Conservation (phyloP, 2,329 filamentous ascomycete species). For the Capronia americana region DNA sequence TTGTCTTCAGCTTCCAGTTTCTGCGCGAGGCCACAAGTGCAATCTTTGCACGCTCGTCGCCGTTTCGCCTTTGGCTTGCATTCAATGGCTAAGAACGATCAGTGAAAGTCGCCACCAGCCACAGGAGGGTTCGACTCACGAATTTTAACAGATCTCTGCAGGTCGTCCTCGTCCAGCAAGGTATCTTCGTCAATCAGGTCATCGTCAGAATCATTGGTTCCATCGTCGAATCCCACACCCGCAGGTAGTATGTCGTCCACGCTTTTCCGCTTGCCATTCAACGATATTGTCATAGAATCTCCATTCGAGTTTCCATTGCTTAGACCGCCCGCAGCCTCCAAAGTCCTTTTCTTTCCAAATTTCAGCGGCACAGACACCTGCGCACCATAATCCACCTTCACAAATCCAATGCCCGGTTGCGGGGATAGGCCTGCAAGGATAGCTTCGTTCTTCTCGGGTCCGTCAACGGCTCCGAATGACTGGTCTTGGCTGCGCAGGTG, state of each 20-base stretch:
- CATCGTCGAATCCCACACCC: slow-evolving; percentile 72
- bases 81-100: slow-evolving; percentile 68
- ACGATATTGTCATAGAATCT: slow-evolving; percentile 34
- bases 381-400: slow-evolving; percentile 71
- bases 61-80: slow-evolving; percentile 89
- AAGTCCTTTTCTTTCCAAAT: slow-evolving; percentile 66
- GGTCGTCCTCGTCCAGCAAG: slow-evolving; percentile 83
- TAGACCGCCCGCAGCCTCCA: slow-evolving; percentile 37
- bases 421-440: slow-evolving; percentile 79
- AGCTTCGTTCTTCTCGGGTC: slow-evolving; percentile 72
- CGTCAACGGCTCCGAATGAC: slow-evolving; percentile 54
- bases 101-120: slow-evolving; percentile 36
- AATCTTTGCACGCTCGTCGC: slow-evolving; percentile 95
- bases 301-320: slow-evolving; percentile 12
- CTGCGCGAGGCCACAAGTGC: slow-evolving; percentile 89
- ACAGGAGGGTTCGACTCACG: slow-evolving; percentile 31
- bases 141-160: slow-evolving; percentile 70
- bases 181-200: slow-evolving; percentile 91
- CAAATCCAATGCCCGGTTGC: slow-evolving; percentile 67
- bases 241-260: slow-evolving; percentile 51
- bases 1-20: slow-evolving; percentile 85
- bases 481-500: slow-evolving; percentile 73
- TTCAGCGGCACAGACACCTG: slow-evolving; percentile 66
- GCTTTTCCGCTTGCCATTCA: slow-evolving; percentile 53
- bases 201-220: slow-evolving; percentile 70